A percentile compares a stretch with the other conserved stretches of the same genome.
Conservation (phyloP, 768 basidiomycete genomes). For the Xerocomellus chrysenteron region DNA sequence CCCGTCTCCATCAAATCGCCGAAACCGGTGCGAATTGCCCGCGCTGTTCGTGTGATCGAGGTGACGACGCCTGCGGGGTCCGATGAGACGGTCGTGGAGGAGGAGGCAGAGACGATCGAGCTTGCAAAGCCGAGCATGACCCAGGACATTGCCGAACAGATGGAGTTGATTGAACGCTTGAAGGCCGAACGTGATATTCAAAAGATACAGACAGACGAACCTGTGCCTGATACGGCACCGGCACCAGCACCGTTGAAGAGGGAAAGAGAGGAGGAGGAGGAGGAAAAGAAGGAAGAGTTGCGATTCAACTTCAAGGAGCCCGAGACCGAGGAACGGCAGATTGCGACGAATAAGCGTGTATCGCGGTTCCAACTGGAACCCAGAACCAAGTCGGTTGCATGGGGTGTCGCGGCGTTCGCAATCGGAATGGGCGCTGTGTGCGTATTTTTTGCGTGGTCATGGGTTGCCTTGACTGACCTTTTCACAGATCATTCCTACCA, state of each 20-base stretch:
- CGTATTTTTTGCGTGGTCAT: conserved; percentile 32
- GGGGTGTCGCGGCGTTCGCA: conserved; percentile 84
- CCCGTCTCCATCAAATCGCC: conserved; percentile 38
- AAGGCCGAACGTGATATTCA: conserved; percentile 57
- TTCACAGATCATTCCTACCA: conserved; percentile 54
- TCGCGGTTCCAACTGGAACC: conserved; percentile 58
- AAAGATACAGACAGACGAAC: conserved; percentile 25
- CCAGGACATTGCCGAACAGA: conserved; percentile 76
- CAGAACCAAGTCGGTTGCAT: conserved; percentile 71
- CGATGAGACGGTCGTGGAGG: conserved; percentile 66
- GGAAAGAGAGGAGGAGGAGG: conserved; percentile 41
- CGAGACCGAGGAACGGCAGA: conserved; percentile 54
- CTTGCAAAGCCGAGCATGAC: conserved; percentile 62
- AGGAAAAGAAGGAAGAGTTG: conserved; percentile 45
- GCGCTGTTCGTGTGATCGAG: conserved; percentile 27
- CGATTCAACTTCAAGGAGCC: conserved; percentile 71
- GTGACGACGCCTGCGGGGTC: conserved; percentile 51
- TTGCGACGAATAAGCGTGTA: conserved; percentile 66
- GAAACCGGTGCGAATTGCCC: conserved; percentile 22
- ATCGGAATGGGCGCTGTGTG: conserved; percentile 80
- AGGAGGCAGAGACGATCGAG: conserved; percentile 57
- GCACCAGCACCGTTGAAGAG: conserved; percentile 44
- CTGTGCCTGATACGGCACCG: conserved; percentile 6
- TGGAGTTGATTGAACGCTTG: conserved; percentile 69
- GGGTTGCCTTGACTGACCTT: not conserved